Conservation (phyloP, 1,284 basidiomycete genomes). For the Cutaneotrichosporon mucoides region DNA sequence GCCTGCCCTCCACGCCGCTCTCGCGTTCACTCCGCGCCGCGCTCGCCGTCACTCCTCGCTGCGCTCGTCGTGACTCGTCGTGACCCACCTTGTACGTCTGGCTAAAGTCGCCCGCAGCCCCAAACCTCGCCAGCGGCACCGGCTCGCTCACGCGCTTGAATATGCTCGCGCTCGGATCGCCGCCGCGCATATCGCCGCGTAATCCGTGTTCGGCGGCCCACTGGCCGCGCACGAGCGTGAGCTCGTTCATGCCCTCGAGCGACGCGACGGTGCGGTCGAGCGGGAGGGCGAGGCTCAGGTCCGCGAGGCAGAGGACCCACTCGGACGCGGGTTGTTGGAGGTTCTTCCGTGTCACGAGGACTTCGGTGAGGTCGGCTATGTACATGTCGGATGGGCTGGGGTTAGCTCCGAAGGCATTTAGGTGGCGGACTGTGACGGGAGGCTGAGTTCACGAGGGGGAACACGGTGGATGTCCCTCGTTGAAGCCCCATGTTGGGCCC, state of each 20-base stretch:
- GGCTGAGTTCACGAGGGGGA: too few species aligned
- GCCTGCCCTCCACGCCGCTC: too few species aligned
- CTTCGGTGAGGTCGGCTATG: constrained; percentile 89
- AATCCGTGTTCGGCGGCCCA: constrained; percentile 63
- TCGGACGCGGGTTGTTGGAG: constrained; percentile 71
- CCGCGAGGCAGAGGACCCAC: constrained; percentile 74
- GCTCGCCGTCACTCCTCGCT: constrained; percentile 7
- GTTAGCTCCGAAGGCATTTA: not conserved
- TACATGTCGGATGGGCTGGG: constrained; percentile 87
- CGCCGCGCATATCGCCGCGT: constrained; percentile 48
- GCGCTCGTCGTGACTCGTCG: not conserved
- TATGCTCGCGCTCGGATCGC: constrained; percentile 91
- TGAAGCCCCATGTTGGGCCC: too few species aligned
- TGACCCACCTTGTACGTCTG: constrained; percentile 67
- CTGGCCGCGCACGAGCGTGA: constrained; percentile 74
- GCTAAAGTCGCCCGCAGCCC: constrained; percentile 57
- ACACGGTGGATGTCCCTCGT: too few species aligned
- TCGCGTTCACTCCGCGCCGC: too few species aligned
- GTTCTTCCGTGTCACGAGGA: constrained; percentile 67
- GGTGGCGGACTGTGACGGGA: too few species aligned
- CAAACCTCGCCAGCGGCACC: constrained; percentile 52
- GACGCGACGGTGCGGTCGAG: constrained; percentile 91
- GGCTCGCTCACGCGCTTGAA: constrained; percentile 80
- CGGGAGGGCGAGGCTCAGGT: constrained; percentile 78
- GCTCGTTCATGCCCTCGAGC: constrained; percentile 77